These are phyloP conservation scores for Nissolia schottii DNA, from an alignment of 306 rosid genomes.

Conservation along the genomic window DNA sequence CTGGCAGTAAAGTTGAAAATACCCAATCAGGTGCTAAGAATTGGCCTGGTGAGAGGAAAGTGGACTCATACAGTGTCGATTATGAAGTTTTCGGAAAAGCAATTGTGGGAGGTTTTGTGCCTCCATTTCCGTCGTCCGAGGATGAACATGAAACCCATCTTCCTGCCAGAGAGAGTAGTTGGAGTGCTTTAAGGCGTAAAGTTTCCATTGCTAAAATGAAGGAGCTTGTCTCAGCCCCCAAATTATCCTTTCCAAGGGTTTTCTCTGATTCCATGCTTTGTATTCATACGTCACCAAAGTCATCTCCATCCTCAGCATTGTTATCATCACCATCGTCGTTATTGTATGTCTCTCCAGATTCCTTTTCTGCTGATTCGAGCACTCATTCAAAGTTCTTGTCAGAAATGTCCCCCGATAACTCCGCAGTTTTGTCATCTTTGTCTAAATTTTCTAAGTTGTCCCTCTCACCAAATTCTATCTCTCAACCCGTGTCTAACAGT, in stretches of 20 bases:
- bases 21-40: conserved; percentile 31
- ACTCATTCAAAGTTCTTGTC: conserved; percentile 53
- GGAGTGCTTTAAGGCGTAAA: conserved; percentile 88
- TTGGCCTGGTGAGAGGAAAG: conserved; percentile 60
- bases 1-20: conserved; percentile 39
- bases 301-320: conserved; percentile 49
- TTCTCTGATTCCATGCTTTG: conserved; percentile 79
- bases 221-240: conserved; percentile 76
- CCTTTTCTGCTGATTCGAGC: conserved; percentile 77
- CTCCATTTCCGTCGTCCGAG: conserved; percentile 77
- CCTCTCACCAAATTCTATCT: conserved; percentile 44
- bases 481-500: conserved; percentile 38
- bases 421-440: conserved; percentile 46
- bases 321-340: conserved; percentile 44
- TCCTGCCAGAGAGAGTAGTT: conserved; percentile 89
- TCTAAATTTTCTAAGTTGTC: conserved; percentile 56
- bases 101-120: conserved; percentile 85
- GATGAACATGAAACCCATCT: conserved; percentile 86
- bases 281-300: conserved; percentile 48
- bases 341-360: conserved; percentile 76
- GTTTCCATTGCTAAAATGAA: conserved; percentile 58
- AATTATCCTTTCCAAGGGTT: conserved; percentile 62
- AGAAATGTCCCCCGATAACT: conserved; percentile 69
- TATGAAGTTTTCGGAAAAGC: conserved; percentile 88
- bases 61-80: conserved; percentile 66